Percentiles rank a stretch among this genome's conserved stretches.
These are phyloP conservation scores for Aspergillus chevalieri DNA, from an alignment of 2,329 filamentous ascomycete genomes.

Conservation along the genomic window DNA sequence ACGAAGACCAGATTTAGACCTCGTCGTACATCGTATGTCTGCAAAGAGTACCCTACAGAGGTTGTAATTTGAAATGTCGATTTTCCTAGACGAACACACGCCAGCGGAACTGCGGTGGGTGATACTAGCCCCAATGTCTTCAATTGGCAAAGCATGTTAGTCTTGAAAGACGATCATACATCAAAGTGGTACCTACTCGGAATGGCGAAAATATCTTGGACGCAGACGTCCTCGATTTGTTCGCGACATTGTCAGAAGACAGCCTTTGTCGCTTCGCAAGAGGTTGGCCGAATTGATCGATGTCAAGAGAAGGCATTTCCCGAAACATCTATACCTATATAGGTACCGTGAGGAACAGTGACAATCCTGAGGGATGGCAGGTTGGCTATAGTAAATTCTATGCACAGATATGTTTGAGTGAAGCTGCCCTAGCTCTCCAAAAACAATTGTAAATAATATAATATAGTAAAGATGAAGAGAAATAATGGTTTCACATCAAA, in stretches of 20 bases:
- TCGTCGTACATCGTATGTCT: constrained; percentile 89
- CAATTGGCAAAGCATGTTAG: constrained; percentile 4
- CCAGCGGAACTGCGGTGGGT: constrained; percentile 83
- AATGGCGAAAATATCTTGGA: constrained; percentile 92
- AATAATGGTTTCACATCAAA: too few species aligned
- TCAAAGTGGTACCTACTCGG: constrained; percentile 55
- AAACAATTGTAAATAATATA: too few species aligned
- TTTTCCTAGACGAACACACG: constrained; percentile 80
- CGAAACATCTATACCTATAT: too few species aligned
- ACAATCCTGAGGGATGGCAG: too few species aligned
- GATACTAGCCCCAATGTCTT: constrained; percentile 92
- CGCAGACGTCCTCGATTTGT: constrained; percentile 42
- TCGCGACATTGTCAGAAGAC: constrained; percentile 28
- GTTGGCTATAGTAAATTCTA: too few species aligned
- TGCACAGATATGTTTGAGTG: too few species aligned
- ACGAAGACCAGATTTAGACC: constrained; percentile 91
- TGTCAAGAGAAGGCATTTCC: constrained; percentile 41
- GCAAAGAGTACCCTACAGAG: constrained; percentile 79
- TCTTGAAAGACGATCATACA: neutral
- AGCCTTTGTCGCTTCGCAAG: constrained; percentile 73
- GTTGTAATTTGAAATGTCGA: constrained; percentile 97
- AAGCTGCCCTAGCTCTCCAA: too few species aligned
- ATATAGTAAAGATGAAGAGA: too few species aligned
- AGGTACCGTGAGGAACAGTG: too few species aligned
- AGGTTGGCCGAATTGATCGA: constrained; percentile 55